Base-by-base conservation (phyloP, 805 yeast genomes). In the Pichia gijzeniarum region DNA sequence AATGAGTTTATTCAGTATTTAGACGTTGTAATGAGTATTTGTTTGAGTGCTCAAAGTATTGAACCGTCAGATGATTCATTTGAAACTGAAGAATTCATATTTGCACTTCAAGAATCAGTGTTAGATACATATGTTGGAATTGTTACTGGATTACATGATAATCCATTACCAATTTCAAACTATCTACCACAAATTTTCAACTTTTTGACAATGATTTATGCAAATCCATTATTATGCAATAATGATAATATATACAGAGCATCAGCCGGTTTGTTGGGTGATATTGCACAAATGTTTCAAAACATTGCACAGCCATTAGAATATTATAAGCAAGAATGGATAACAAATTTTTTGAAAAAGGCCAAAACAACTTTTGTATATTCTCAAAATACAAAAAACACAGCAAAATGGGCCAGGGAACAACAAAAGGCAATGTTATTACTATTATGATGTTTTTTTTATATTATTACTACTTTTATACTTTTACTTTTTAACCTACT, bases 321-420 rank as follows among this genome's bases (percentile, higher is more conserved):
- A 50, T 74, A 73, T 41, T 88, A 80, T 64, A 63, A 67, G 18
- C 86, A 82, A 68, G 80, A 73, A 2, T 88, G 96, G 96, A 79
- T 93, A 22, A 68, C 84, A 6, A 82, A 79, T 21, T 77, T 86
- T 60, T 82, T 93, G 60, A 82, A 79, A 62, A 77, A 72, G 59
- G 82, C 90, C 19, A 78, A 93, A 64, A 59, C 77, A 44, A 82
- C 81, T 60, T 72, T 75, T 50, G 55, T 71, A 28, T 85, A 80
- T 60, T 70, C 79, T 31, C 78, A 76, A 55, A 68, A 73, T 45
- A 88, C 97, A 12, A 80, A 78, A 61, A 93, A 85, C 58, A 86
- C 96, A n/a, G 97, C 97, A 8, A 79, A 90, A 67, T 93, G 98
- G 98, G 97, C 99, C 14, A 78, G 93, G 55, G 96, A 85, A 58